Conservation (phyloP, 2,329 filamentous ascomycete genomes). For the Colletotrichum sp. region DNA sequence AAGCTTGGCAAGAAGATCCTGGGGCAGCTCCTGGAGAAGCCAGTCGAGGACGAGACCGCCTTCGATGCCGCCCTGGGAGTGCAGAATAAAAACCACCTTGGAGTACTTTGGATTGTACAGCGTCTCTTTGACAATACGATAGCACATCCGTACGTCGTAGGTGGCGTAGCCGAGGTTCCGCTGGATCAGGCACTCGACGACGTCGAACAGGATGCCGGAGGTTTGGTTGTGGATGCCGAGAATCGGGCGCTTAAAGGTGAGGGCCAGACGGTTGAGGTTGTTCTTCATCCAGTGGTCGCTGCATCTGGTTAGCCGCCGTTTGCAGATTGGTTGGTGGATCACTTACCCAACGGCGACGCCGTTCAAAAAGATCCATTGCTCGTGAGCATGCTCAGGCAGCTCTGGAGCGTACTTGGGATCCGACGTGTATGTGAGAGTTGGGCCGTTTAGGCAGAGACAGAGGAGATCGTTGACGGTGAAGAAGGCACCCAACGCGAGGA, state of each 20-base stretch:
- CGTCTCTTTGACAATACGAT: conserved; percentile 65
- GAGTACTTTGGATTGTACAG: conserved; percentile 67
- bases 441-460: conserved; percentile 60
- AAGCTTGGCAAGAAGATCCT: conserved; percentile 69
- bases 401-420: conserved; percentile 56
- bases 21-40: conserved; percentile 74
- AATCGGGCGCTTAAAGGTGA: conserved; percentile 75
- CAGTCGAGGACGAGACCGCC: conserved; percentile 77
- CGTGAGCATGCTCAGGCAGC: conserved; percentile 58
- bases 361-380: conserved; percentile 82
- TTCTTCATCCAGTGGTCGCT: conserved; percentile 71
- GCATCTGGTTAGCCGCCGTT: background rate
- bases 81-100: conserved; percentile 76
- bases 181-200: conserved; percentile 80
- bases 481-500: conserved; percentile 45
- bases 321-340: background rate
- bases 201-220: conserved; percentile 76
- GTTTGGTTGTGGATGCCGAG: conserved; percentile 80
- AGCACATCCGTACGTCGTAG: conserved; percentile 69
- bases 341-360: conserved; percentile 69
- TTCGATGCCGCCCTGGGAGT: conserved; percentile 81
- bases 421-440: conserved; percentile 52
- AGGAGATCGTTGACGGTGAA: conserved; percentile 55
- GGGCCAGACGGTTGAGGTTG: conserved; percentile 73
- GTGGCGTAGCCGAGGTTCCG: conserved; percentile 78